Evolutionary conservation across 345 rosid species (phyloP).

Genomic region (Ceriops tagal): DNA sequence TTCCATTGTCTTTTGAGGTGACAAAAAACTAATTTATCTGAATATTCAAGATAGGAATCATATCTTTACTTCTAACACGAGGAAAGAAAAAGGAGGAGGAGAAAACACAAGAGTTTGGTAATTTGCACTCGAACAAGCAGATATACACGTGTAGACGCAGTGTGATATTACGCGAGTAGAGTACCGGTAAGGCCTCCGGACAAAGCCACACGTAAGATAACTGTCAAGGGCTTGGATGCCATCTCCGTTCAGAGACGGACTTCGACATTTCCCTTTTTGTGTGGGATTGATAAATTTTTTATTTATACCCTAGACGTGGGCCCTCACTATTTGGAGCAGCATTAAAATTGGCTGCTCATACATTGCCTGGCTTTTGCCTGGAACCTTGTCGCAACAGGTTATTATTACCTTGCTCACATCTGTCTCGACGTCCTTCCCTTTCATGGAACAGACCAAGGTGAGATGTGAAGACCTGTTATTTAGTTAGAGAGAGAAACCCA

Average conservation of each 20-base stretch:
- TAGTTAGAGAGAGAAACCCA: too few relatives aligned
- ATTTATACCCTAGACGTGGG: not conserved
- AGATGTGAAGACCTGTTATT: too few relatives aligned
- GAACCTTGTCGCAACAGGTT: not conserved
- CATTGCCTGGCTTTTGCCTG: not conserved
- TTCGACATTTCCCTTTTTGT: not conserved
- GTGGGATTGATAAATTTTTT: not conserved
- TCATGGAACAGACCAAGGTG: not conserved
- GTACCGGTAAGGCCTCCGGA: not conserved
- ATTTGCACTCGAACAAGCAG: too few relatives aligned
- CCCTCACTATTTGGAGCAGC: not conserved
- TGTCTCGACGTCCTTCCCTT: not conserved
- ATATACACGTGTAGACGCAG: too few relatives aligned
- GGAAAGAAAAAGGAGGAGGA: too few relatives aligned
- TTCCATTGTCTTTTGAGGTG: too few relatives aligned
- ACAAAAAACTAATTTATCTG: too few relatives aligned
- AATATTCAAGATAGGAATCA: too few relatives aligned
- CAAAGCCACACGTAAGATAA: conserved; percentile 20
- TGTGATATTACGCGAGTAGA: too few relatives aligned
- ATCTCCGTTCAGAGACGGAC: not conserved
- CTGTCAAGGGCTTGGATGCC: conserved; percentile 10
- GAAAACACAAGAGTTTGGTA: too few relatives aligned
- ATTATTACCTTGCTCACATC: not conserved
- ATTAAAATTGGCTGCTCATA: not conserved
- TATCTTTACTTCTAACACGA: too few relatives aligned